Conservation (phyloP, 2,329 filamentous ascomycete species). For the Pseudogymnoascus sp. region DNA sequence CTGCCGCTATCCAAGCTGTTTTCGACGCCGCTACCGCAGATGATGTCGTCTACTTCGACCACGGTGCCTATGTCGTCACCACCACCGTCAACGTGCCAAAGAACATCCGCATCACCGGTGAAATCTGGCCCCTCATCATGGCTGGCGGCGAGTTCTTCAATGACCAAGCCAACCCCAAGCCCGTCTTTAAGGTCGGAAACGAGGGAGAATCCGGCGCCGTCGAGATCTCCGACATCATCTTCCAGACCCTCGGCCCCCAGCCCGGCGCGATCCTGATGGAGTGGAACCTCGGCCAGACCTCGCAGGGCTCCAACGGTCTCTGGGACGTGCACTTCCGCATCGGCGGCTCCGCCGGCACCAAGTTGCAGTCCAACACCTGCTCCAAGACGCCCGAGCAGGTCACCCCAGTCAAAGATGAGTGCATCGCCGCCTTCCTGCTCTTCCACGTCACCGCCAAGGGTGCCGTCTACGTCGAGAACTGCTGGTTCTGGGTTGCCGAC, state of each 20-base stretch:
- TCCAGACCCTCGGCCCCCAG: constrained; percentile 74
- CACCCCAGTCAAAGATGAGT: constrained; percentile 55
- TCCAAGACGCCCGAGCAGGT: constrained; percentile 62
- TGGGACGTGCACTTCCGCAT: constrained; percentile 97
- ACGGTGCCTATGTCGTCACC: constrained; percentile 63
- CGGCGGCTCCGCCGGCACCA: constrained; percentile 75
- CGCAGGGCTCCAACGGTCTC: constrained; percentile 65
- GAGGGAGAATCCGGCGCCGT: constrained; percentile 69
- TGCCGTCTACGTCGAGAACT: constrained; percentile 77
- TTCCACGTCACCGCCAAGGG: constrained; percentile 55
- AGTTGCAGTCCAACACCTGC: constrained; percentile 73
- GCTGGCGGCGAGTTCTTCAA: constrained; percentile 67
- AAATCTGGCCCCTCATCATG: constrained; percentile 87
- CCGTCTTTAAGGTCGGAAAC: constrained; percentile 80
- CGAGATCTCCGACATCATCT: constrained; percentile 81
- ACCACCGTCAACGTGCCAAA: constrained; percentile 65
- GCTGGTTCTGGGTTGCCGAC: constrained; percentile 84
- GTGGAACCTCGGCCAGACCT: constrained; percentile 71
- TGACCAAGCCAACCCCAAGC: constrained; percentile 65
- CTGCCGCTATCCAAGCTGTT: constrained; percentile 69
- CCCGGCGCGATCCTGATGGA: constrained; percentile 85
- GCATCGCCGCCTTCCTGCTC: constrained; percentile 66
- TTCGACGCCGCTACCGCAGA: constrained; percentile 59
- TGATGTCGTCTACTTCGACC: constrained; percentile 66
- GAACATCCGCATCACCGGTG: constrained; percentile 79